Evolutionary conservation across 805 yeast species (phyloP).

Genomic region (Candida incommunis): DNA sequence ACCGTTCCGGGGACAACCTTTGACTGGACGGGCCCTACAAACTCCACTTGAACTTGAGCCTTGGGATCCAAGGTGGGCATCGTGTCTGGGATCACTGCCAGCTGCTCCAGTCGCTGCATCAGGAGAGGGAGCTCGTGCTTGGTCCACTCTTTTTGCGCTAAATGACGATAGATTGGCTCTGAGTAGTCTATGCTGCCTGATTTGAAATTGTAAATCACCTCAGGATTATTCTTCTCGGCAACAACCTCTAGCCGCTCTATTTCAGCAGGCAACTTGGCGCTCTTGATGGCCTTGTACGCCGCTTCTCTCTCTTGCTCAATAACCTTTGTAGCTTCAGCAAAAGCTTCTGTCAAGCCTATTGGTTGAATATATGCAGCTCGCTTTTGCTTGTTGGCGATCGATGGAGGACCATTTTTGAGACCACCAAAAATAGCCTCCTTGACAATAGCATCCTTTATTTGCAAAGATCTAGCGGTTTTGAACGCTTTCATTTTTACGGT

Average conservation of each 20-base stretch:
- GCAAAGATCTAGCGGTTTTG: background rate
- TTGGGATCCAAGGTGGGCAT: constrained; percentile 75
- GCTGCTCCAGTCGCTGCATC: constrained; percentile 85
- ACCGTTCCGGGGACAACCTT: constrained; percentile 71
- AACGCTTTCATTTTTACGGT: background rate
- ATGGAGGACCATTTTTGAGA: constrained; percentile 14
- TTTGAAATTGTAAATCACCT: constrained; percentile 55
- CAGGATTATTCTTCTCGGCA: constrained; percentile 74
- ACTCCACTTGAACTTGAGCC: constrained; percentile 57
- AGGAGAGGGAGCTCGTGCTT: constrained; percentile 52
- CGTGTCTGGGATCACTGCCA: constrained; percentile 84
- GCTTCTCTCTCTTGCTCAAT: constrained; percentile 37
- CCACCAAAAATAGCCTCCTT: constrained; percentile 8
- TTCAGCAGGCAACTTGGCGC: constrained; percentile 18
- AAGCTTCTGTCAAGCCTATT: constrained; percentile 53
- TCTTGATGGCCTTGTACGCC: constrained; percentile 21
- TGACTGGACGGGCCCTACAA: constrained; percentile 24
- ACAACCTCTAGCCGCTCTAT: constrained; percentile 28
- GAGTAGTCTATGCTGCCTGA: constrained; percentile 44
- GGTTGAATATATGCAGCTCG: constrained; percentile 48
- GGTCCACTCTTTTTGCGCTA: constrained; percentile 62
- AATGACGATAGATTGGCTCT: constrained; percentile 67
- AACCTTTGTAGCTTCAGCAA: constrained; percentile 49
- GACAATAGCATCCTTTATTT: background rate
- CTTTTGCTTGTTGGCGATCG: constrained; percentile 12